Percentiles rank a stretch among this genome's conserved stretches.
Evolutionary conservation across 2,329 filamentous ascomycete genomes (phyloP).

Genomic region (Arthroderma uncinatum): DNA sequence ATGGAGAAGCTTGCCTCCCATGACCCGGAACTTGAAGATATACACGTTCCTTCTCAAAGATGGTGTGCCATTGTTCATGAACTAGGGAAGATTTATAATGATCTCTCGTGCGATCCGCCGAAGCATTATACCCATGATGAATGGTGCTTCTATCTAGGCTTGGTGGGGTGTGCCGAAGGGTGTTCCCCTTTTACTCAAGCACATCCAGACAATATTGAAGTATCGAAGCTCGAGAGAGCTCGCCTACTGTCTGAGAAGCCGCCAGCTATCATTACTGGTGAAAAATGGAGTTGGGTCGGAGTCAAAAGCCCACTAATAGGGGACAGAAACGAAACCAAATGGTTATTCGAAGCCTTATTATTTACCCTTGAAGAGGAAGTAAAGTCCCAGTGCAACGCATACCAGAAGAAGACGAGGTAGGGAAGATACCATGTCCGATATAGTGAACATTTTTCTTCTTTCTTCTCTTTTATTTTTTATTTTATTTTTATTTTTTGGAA

Average conservation of each 20-base stretch:
- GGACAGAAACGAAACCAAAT: conserved; percentile 34
- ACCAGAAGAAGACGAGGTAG: not conserved
- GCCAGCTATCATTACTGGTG: not conserved
- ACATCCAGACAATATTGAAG: conserved; percentile 5
- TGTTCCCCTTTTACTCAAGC: conserved; percentile 26
- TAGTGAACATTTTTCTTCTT: not conserved
- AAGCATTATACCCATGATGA: conserved; percentile 33
- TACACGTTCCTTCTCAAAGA: conserved; percentile 28
- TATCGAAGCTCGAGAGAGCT: not conserved
- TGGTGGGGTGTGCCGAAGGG: conserved; percentile 37
- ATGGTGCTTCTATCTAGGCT: conserved; percentile 41
- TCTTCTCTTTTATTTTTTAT: too few species aligned
- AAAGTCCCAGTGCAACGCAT: conserved; percentile 19
- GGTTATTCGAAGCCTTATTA: conserved; percentile 32
- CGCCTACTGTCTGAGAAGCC: conserved; percentile 5
- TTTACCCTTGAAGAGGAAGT: conserved; percentile 31
- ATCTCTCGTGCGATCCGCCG: conserved; percentile 23
- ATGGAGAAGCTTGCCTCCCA: not conserved
- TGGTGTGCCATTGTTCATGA: conserved; percentile 31
- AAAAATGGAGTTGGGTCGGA: conserved; percentile 34
- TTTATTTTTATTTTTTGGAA: too few species aligned
- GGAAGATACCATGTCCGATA: not conserved
- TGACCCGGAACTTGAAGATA: not conserved
- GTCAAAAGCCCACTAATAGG: conserved; percentile 30
- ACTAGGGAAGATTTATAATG: conserved; percentile 30